These are phyloP conservation scores for Orbilia javanica DNA, from an alignment of 2,329 filamentous ascomycete genomes.

Conservation along the genomic window DNA sequence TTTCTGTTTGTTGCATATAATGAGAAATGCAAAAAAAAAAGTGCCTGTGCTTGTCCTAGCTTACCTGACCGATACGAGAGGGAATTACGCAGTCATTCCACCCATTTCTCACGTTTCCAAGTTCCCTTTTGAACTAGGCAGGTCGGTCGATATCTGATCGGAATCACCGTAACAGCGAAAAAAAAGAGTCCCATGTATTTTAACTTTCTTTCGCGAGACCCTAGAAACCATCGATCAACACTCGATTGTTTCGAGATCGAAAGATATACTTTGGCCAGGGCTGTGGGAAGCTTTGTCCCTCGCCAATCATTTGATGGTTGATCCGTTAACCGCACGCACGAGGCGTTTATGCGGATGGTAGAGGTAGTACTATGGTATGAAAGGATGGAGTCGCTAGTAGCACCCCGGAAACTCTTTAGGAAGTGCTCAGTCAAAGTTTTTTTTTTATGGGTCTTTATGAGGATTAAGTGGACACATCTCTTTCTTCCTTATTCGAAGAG, in stretches of 20 bases:
- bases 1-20: conserved; percentile 18
- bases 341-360: background rate
- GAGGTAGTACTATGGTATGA: no score
- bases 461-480: conserved; percentile 11
- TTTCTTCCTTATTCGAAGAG: conserved; percentile 9
- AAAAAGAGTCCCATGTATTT: conserved; percentile 9
- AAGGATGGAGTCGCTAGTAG: background rate
- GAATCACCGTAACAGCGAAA: conserved; percentile 6
- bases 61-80: background rate
- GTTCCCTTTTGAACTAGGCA: conserved; percentile 53
- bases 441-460: background rate
- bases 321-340: conserved; percentile 12
- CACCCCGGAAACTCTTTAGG: background rate
- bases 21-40: conserved; percentile 13
- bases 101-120: background rate
- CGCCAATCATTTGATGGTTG: background rate
- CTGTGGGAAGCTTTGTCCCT: background rate
- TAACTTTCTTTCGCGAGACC: background rate
- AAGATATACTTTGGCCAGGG: conserved; percentile 36
- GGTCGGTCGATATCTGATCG: conserved; percentile 48
- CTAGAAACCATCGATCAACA: conserved; percentile 42
- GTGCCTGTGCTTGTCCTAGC: background rate
- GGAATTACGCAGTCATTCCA: conserved; percentile 50
- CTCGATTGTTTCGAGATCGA: conserved; percentile 46
- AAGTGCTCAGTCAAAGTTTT: background rate